A percentile compares a stretch with the other conserved stretches of the same genome.
phyloP scores from a whole-genome alignment of 805 yeast genomes.

The Kockiozyma suomiensis region DNA sequence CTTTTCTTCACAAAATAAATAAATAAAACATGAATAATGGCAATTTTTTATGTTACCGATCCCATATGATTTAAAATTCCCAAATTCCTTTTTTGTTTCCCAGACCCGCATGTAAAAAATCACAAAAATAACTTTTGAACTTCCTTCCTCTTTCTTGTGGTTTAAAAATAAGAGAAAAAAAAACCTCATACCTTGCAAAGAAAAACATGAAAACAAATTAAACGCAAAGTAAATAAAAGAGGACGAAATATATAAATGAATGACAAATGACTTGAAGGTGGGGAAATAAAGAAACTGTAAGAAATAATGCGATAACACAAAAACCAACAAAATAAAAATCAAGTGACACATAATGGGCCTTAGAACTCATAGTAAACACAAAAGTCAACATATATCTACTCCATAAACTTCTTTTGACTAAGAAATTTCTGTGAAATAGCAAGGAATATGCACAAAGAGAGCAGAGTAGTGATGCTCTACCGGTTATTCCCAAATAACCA shows the following conservation, averaged over 20 bases:
- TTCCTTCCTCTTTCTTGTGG: slow-evolving; percentile 6
- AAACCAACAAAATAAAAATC: slow-evolving; percentile 2
- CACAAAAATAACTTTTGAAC: slow-evolving; percentile 16
- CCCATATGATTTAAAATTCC: slow-evolving; percentile 15
- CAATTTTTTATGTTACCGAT: slow-evolving; percentile 13
- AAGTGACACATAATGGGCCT: not conserved
- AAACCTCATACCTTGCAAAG: not conserved
- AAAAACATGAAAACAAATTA: slow-evolving; percentile 5
- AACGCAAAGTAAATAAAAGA: slow-evolving; percentile 2
- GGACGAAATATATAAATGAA: not conserved
- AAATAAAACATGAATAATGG: not conserved
- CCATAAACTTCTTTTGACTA: not conserved
- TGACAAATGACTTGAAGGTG: slow-evolving; percentile 10
- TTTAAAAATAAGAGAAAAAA: too few species aligned
- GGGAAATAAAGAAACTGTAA: slow-evolving; percentile 14
- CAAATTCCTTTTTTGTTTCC: slow-evolving; percentile 24
- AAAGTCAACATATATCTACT: slow-evolving; percentile 1
- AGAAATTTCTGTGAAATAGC: slow-evolving; percentile 7
- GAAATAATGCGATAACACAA: slow-evolving; percentile 17
- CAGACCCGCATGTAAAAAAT: slow-evolving; percentile 14
- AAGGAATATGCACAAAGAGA: slow-evolving; percentile 9
- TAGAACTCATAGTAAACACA: not conserved
- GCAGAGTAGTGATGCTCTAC: not conserved
- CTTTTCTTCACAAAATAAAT: not conserved
- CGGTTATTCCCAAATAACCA: slow-evolving; percentile 3